Evolutionary conservation across 331 rosid genomes (phyloP), one percentile per base, ranked within the genome.

Genomic region (Telfairia occidentalis): DNA sequence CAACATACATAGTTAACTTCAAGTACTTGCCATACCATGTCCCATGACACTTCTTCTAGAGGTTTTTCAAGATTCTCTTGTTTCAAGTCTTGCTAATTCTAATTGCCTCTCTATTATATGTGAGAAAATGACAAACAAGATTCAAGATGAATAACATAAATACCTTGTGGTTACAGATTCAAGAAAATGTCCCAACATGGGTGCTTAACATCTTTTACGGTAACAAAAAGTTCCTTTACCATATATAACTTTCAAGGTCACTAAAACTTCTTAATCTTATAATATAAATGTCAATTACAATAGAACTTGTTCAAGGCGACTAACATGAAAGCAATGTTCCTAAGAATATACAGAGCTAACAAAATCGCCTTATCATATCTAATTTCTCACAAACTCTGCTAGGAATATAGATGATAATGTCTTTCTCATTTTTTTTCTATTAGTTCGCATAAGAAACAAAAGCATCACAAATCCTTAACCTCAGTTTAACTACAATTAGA

Each of bases 31-130:
- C 79, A 64, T 84, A 95, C 98, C 5, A 95, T 84, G 78, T 95
- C 98, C 98, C 98, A 91, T 0, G 89, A 83, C 3, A 97, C 92
- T 86, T 95, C 98, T 30, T 95, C 98, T 70, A 91, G 82, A 18
- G 98, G 98, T 77, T 95, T 95, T 60, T 97, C 98, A 72, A 72
- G 81, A 81, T 79, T 95, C 98, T 57, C 87, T 40, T 28, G 96
- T 73, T 84, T 95, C 96, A 6, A 91, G 87, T 46, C 82, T 88
- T 12, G 96, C 96, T 0, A 95, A 80, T 18, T 76, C 75, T 18
- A 85, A 0, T 50, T 95, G 91, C 71, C 83, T 87, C 82, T 91
- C 96, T 4, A 84, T 86, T 58, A 93, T 30, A 97, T 92, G 87
- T 28, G 54, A 57, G 66, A 65, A 52, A 67, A 59, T 21, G 24